Evolutionary conservation across 192 early-diverging fungal species (phyloP), one percentile per base, ranked within the genome.

Genomic region (Coemansia sp.): DNA sequence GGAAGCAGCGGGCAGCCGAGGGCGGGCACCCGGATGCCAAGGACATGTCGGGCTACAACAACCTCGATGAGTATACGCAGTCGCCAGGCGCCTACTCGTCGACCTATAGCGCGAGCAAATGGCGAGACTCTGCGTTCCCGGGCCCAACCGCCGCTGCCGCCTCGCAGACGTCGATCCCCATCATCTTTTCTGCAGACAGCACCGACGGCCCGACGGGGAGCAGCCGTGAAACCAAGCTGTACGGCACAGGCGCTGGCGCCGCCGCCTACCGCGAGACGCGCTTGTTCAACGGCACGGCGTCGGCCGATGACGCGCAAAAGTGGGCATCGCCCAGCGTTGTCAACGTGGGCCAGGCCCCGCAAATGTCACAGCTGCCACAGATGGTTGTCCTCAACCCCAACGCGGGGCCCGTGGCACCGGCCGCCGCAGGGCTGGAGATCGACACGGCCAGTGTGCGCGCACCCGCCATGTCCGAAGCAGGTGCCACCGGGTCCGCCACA

Each of bases 11-110:
- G 26, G n/a, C 66, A 1, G 20, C 32, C 1, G 59, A 69, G 23
- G 49, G 54, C 2, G 49, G 50, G 34, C 59, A 58, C 40, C 33
- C 37, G 19, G 54, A 58, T 13, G 58, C 59, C 39, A 56, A 60
- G 30, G 61, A 50, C 59, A 62, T 69, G 66, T 37, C 66, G 5
- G 42, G 58, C 49, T 69, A 69, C 47, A 62, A 63, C 51, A 62
- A 62, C 50, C 43, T 62, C 8, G 51, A 49, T 2, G 60, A 63
- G 22, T 50, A 51, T 19, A 32, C 40, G 12, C 54, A 27, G 23
- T 52, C 54, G 22, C 26, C 57, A 18, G 48, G 46, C 28, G 44
- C 32, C 17, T 56, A 47, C 39, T 48, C 58, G 26, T 70, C 67
- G 13, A 50, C 54, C 8, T 62, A 63, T 47, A 62, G 55, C 47